phyloP scores from a whole-genome alignment of 805 yeast species.

The Zygotorulaspora chibaensis region DNA sequence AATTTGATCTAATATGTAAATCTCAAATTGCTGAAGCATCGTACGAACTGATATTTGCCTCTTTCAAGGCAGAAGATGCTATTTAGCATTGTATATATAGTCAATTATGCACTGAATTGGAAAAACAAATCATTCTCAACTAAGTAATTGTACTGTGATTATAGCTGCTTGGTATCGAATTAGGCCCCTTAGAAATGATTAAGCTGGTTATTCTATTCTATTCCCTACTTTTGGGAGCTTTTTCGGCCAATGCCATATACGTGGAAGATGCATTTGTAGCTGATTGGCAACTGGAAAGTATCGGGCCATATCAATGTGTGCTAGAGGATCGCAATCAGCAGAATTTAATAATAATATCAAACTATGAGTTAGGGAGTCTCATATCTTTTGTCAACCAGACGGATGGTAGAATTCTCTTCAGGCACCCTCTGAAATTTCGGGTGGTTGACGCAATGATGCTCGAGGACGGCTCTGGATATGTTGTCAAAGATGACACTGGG shows the following conservation, averaged over 20 bases:
- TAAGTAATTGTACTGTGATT: background rate
- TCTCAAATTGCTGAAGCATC: background rate
- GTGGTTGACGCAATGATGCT: constrained; percentile 16
- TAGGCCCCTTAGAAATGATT: background rate
- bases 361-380: constrained; percentile 18
- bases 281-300: constrained; percentile 51
- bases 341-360: constrained; percentile 28
- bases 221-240: constrained; percentile 3
- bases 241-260: constrained; percentile 32
- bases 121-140: no score
- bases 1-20: background rate
- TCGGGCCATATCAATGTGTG: constrained; percentile 40
- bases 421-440: constrained; percentile 25
- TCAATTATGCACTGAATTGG: background rate
- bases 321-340: constrained; percentile 13
- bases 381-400: constrained; percentile 37
- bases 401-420: constrained; percentile 35
- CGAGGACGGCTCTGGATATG: constrained; percentile 8
- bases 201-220: background rate
- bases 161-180: background rate
- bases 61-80: background rate
- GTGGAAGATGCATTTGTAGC: constrained; percentile 50
- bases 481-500: constrained; percentile 11
- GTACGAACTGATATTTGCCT: background rate
- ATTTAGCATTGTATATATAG: background rate